Base-by-base conservation (phyloP, 2,329 filamentous ascomycete species). In the Hypomyces rosellus region DNA sequence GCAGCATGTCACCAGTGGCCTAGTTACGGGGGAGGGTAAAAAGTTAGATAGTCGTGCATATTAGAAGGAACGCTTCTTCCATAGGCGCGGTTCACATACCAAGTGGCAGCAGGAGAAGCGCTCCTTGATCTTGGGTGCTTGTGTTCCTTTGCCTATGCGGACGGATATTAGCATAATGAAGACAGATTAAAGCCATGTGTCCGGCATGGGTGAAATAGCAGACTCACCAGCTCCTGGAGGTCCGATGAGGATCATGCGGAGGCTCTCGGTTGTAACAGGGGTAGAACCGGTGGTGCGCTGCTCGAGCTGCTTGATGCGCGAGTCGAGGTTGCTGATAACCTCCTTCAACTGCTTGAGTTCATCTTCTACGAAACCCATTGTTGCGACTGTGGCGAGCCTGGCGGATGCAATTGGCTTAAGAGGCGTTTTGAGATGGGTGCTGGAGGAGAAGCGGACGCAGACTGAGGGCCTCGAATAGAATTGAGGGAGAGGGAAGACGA, bases 1-100 rank as follows among this genome's bases (percentile, higher is more conserved):
- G 90, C 66, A 99, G 82, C 93, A 99, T 99, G 74, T 99, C 93
- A 70, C 93, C 93, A 53, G 93, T 99, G 57, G 93, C 93, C 91
- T 96, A 12, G 20, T 5, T 30, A 30, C 25, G 25, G 8, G 9
- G 25, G 25, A 30, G 25, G 3, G 25, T 11, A 11, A 11, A 30
- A 30, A 30, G 25, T 30, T 30, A 30, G 15, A 20, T 4, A 41
- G 20, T 15, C 37, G 55, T 38, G 58, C 52, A 52, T 50, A 52
- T 48, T 37, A 49, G 51, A 59, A 16, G 43, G 5, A 16, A 15
- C 5, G 33, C 22, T 5, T 18, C 12, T 5, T 33, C 43, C n/a
- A 13, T 40, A 44, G 13, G 2, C 5, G 36, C 25, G n/a, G 18
- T n/a, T 16, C n/a, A 66, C 85, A 65, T 82, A 96, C 91, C 75